A percentile compares a stretch with the other conserved stretches of the same genome.
Evolutionary conservation across 1,139 yeast genomes (phyloP).

Genomic region (Candida glucosophila): DNA sequence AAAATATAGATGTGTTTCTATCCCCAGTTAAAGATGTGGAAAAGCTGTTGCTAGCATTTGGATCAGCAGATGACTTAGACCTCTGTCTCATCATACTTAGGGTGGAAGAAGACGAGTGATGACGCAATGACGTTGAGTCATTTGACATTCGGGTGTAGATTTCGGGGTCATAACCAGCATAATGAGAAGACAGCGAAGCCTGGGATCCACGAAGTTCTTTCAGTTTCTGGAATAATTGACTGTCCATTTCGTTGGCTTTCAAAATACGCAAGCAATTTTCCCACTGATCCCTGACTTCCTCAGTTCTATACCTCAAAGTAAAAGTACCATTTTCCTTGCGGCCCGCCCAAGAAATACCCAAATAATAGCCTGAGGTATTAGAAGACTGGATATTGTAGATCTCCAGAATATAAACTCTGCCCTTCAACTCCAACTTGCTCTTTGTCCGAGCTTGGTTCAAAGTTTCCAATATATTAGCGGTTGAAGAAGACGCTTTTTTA

Average conservation of each 20-base stretch:
- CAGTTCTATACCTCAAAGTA: slow-evolving; percentile 58
- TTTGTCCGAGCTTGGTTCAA: slow-evolving; percentile 23
- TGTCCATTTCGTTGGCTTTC: slow-evolving; percentile 36
- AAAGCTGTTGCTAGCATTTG: slow-evolving; percentile 9
- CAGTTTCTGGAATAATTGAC: slow-evolving; percentile 28
- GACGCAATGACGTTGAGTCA: slow-evolving; percentile 28
- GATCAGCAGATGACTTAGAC: slow-evolving; percentile 17
- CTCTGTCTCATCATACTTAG: slow-evolving; percentile 38
- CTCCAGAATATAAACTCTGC: slow-evolving; percentile 62
- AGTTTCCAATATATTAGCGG: slow-evolving; percentile 30
- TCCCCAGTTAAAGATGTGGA: slow-evolving; percentile 2
- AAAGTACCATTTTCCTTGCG: slow-evolving; percentile 71
- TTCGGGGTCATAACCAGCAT: slow-evolving; percentile 9
- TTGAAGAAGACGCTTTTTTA: slow-evolving; percentile 32
- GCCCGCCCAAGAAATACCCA: slow-evolving; percentile 73
- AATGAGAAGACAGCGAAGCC: slow-evolving; percentile 11
- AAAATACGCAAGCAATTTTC: slow-evolving; percentile 44
- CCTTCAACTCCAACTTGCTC: slow-evolving; percentile 47
- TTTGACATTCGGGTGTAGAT: slow-evolving; percentile 20
- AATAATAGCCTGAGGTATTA: slow-evolving; percentile 38
- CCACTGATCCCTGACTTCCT: slow-evolving; percentile 68
- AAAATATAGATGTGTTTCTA: slow-evolving; percentile 3
- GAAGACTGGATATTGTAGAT: slow-evolving; percentile 45
- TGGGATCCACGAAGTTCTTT: slow-evolving; percentile 31
- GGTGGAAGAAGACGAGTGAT: slow-evolving; percentile 37